Evolutionary conservation across 2,329 filamentous ascomycete genomes (phyloP), one percentile per base, ranked within the genome.

Genomic region (Xylaria sp.): DNA sequence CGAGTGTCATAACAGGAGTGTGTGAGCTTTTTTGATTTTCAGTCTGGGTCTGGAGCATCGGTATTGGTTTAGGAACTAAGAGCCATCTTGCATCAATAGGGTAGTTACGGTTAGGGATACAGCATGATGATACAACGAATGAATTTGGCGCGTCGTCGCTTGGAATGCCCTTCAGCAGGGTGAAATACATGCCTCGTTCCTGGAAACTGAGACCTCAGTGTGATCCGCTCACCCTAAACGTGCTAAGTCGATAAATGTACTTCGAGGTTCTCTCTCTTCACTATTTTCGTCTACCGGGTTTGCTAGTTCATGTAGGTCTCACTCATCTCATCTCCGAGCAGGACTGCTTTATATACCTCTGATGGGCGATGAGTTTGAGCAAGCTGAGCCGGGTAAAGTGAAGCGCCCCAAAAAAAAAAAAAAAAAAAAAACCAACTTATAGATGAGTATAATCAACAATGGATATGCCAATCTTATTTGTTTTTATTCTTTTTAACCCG

Each of bases 351-450:
- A 11, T 54, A 54, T 13, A 43, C 56, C 13, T 58, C 59, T 35
- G 65, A 69, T 31, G 59, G 65, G 52, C 3, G 73, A 63, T 51
- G 70, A 73, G 27, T 72, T 70, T 3, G 71, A 74, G 37, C 67
- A 68, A 5, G 68, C 65, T 2, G 65, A 58, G 9, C 48, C 37
- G 2, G 64, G 69, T 38, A 57, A 60, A 3, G 65, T 65, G n/a
- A 65, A 65, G 29, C 52, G 60, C 17, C n/a, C n/a, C n/a, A n/a
- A n/a, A n/a, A n/a, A n/a, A n/a, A n/a, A n/a, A n/a, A n/a, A n/a
- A n/a, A n/a, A n/a, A 66, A 70, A 4, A 64, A 73, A 37, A 53
- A 72, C 6, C 38, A 60, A 11, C 63, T 60, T 6, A 63, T 68
- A 37, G 64, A 68, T 4, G 49, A 68, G n/a, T 65, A 59, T 2